Evolutionary conservation across 225 moss, liverwort and hornwort species (phyloP), one percentile per base, ranked within the genome.

Genomic region (Thuidium tamariscinum): DNA sequence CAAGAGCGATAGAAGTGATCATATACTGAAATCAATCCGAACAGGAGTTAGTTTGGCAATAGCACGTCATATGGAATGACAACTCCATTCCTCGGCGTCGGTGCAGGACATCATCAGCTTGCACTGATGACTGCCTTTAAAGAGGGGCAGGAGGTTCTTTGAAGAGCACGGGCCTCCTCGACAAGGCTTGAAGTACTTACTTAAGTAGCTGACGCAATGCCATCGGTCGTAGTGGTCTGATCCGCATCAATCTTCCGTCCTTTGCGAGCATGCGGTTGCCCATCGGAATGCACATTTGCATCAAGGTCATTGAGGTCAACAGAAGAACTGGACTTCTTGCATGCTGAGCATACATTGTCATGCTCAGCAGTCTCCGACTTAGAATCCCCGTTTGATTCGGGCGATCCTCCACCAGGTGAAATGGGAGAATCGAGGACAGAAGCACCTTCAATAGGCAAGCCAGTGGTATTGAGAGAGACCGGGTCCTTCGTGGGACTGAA

Each of bases 401-500:
- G 29, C 52, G 93, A 91, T 52, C 68, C 72, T 73, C 82, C 82
- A 18, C 82, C 90, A 80, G 90, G 70, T 65, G 93, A 93, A 56
- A 93, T 32, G 59, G 93, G 93, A 77, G 89, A 64, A 48, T 93
- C 93, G 18, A 89, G 82, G 70, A 88, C 86, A 69, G 91, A 93
- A 81, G 90, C 90, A 60, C 91, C 91, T 89, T 93, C 93, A 73
- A 93, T 70, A 34, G 93, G 91, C 84, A 93, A 87, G 46, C 93
- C 93, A n/a, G 93, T 90, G 69, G 84, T 41, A 56, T 91, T 82
- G 19, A 93, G 34, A 83, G 89, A 89, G 22, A 88, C 86, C 17
- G 87, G 87, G 46, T 69, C 86, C 75, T 88, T 88, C 60, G 83
- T 82, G 44, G 91, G 87, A 51, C 88, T 67, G 62, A 94, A 93